Conservation (phyloP, 2,329 filamentous ascomycete species). For the Exophiala phaeomuriformis region DNA sequence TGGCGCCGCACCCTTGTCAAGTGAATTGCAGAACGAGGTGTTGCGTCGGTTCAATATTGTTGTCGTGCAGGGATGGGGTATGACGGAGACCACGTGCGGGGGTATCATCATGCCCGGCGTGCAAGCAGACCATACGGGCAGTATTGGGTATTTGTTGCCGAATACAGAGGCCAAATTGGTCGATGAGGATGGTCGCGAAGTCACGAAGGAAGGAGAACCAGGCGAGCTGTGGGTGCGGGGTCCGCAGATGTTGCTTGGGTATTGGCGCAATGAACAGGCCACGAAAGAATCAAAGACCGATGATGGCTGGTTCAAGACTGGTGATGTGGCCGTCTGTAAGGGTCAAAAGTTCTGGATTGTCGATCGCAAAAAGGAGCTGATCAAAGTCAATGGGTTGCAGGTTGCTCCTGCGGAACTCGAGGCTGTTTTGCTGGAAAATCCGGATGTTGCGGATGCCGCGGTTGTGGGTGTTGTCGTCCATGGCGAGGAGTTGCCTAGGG, state of each 20-base stretch:
- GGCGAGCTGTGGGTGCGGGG: constrained; percentile 49
- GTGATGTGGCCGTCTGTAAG: constrained; percentile 66
- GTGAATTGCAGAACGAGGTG: constrained; percentile 49
- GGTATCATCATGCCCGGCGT: constrained; percentile 32
- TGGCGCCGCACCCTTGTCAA: constrained; percentile 52
- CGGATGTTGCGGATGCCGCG: constrained; percentile 40
- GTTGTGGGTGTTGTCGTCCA: constrained; percentile 40
- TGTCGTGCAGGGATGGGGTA: constrained; percentile 47
- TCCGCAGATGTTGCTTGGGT: constrained; percentile 34
- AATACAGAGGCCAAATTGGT: constrained; percentile 51
- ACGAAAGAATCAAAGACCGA: constrained; percentile 46
- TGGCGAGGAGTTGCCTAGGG: constrained; percentile 31
- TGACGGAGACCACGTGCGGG: constrained; percentile 49
- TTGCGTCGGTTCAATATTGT: constrained; percentile 45
- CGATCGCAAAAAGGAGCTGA: constrained; percentile 59
- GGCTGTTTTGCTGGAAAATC: constrained; percentile 39
- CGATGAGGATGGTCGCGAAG: constrained; percentile 59
- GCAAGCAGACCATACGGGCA: constrained; percentile 42
- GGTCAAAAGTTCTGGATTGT: constrained; percentile 77
- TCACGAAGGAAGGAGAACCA: constrained; percentile 53
- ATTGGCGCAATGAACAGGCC: constrained; percentile 35
- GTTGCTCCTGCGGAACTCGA: constrained; percentile 45
- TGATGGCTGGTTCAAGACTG: constrained; percentile 62
- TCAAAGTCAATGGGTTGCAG: constrained; percentile 54
- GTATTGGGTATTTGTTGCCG: constrained; percentile 42